These are phyloP conservation scores for Lophium mytilinum DNA, from an alignment of 495 filamentous ascomycete species.

Conservation along the genomic window DNA sequence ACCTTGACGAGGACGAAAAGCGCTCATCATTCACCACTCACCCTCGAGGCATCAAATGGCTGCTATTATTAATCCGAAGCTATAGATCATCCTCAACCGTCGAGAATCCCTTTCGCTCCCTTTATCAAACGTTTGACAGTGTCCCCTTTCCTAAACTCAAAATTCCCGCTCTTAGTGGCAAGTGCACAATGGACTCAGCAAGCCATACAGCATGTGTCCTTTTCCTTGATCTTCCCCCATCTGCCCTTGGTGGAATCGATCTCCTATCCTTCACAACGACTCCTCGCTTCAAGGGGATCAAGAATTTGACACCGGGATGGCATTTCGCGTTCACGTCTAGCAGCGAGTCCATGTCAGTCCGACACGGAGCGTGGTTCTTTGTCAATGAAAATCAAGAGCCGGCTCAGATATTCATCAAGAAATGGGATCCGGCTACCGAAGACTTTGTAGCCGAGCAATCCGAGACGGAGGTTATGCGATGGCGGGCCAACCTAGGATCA, in stretches of 20 bases:
- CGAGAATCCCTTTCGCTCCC: no score
- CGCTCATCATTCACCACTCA: no score
- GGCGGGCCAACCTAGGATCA: conserved; percentile 38
- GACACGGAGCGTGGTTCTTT: conserved; percentile 54
- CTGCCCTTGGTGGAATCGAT: conserved; percentile 34
- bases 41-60: no score
- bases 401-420: conserved; percentile 44
- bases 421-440: conserved; percentile 45
- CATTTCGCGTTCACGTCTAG: conserved; percentile 51
- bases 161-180: background rate
- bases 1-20: no score
- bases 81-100: no score
- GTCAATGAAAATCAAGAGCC: conserved; percentile 30
- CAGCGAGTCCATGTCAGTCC: conserved; percentile 41
- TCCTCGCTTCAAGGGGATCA: conserved; percentile 49
- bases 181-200: conserved; percentile 7
- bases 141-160: no score
- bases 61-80: no score
- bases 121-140: no score
- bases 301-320: conserved; percentile 48
- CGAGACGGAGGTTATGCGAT: conserved; percentile 26
- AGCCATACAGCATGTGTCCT: conserved; percentile 25
- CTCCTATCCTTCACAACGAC: conserved; percentile 39
- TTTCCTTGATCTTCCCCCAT: conserved; percentile 30
- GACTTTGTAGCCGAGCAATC: conserved; percentile 29